phyloP scores from a whole-genome alignment of 371 early-diverging fungal species.

The Lichtheimia ramosa region DNA sequence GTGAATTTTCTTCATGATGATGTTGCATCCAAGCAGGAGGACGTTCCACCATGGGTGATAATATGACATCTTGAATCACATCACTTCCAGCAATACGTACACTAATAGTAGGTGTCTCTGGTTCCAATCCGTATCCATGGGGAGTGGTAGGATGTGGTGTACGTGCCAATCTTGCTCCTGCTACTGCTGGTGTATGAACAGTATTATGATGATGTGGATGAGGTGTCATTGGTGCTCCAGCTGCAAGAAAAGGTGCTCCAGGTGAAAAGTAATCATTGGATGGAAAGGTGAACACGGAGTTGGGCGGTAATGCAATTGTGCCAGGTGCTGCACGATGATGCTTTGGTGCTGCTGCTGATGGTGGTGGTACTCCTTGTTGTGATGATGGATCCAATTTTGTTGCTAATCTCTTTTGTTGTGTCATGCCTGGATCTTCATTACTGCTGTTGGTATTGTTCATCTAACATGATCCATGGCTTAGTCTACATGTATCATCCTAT shows the following conservation, averaged over 20 bases:
- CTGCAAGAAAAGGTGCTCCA: conserved; percentile 11
- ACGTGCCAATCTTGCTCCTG: not conserved
- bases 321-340: conserved; percentile 4
- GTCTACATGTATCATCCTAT: too few relatives aligned
- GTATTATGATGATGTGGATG: not conserved
- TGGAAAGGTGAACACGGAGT: conserved; percentile 12
- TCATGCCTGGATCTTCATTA: too few relatives aligned
- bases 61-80: conserved; percentile 16
- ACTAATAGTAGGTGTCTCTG: conserved; percentile 19
- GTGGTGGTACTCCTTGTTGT: conserved; percentile 1
- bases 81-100: conserved; percentile 22
- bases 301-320: conserved; percentile 7
- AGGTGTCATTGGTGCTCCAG: conserved; percentile 8
- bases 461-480: too few relatives aligned
- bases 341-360: conserved; percentile 4
- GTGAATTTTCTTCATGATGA: conserved; percentile 5
- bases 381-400: too few relatives aligned
- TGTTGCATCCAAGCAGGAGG: conserved; percentile 9
- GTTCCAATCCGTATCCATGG: not conserved
- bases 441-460: too few relatives aligned
- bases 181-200: not conserved
- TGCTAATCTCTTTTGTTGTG: too few relatives aligned
- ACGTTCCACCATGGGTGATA: conserved; percentile 19
- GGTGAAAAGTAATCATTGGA: conserved; percentile 15
- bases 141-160: conserved; percentile 1